Evolutionary conservation across 805 yeast species (phyloP).

Genomic region (Spathaspora gorwiae): DNA sequence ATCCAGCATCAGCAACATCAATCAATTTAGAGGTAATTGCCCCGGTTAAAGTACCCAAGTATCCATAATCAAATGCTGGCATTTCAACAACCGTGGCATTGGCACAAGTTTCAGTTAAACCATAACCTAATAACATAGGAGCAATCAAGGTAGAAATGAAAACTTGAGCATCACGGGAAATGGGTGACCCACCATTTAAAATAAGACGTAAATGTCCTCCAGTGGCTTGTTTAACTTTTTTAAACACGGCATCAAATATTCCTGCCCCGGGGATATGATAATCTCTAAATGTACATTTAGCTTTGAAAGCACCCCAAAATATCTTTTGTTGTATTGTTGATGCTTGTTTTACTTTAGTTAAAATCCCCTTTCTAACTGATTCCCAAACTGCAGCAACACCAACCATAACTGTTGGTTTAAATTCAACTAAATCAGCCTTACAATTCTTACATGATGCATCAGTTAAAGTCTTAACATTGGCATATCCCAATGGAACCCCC

Average conservation of each 20-base stretch:
- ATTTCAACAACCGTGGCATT: conserved; percentile 71
- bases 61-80: conserved; percentile 61
- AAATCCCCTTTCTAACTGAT: conserved; percentile 85
- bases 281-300: conserved; percentile 60
- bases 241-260: conserved; percentile 75
- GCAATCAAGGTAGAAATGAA: conserved; percentile 73
- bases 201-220: conserved; percentile 78
- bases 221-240: conserved; percentile 86
- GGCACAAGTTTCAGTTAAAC: conserved; percentile 94
- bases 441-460: conserved; percentile 80
- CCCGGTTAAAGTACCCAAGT: conserved; percentile 80
- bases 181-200: conserved; percentile 91
- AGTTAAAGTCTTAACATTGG: conserved; percentile 84
- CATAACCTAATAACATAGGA: conserved; percentile 92
- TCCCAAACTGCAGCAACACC: conserved; percentile 99
- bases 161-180: conserved; percentile 74
- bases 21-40: conserved; percentile 82
- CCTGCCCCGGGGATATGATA: conserved; percentile 73
- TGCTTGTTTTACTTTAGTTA: conserved; percentile 64
- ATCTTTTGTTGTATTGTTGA: conserved; percentile 68
- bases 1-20: conserved; percentile 89
- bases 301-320: conserved; percentile 83
- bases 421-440: conserved; percentile 79
- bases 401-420: conserved; percentile 90
- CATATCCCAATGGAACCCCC: conserved; percentile 91